These are phyloP conservation scores for Fusarium sambucinum DNA, from an alignment of 2,329 filamentous ascomycete genomes.

Conservation along the genomic window DNA sequence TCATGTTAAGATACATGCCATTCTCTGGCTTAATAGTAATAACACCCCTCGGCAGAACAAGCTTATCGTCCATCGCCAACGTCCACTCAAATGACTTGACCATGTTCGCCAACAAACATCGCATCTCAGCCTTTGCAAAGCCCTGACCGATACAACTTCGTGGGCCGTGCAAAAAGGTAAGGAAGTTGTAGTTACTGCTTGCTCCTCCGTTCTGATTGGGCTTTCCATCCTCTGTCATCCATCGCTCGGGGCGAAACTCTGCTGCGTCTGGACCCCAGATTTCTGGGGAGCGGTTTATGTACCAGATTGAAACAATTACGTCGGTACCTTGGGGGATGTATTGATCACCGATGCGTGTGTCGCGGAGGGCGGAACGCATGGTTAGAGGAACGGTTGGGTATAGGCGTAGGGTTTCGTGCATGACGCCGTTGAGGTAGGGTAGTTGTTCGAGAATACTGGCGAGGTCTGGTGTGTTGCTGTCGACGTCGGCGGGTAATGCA, in stretches of 20 bases:
- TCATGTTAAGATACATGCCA: conserved; percentile 68
- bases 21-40: conserved; percentile 76
- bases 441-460: conserved; percentile 70
- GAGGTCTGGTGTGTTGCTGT: conserved; percentile 51
- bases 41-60: conserved; percentile 70
- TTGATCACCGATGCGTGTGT: conserved; percentile 69
- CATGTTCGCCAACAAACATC: conserved; percentile 76
- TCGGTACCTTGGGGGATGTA: conserved; percentile 74
- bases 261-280: conserved; percentile 76
- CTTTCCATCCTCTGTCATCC: conserved; percentile 64
- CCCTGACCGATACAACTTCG: conserved; percentile 83
- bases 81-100: conserved; percentile 72
- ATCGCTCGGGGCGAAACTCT: conserved; percentile 77
- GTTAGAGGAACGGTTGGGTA: conserved; percentile 76
- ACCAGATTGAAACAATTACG: conserved; percentile 68
- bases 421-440: conserved; percentile 76
- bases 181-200: conserved; percentile 74
- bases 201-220: conserved; percentile 76
- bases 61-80: conserved; percentile 68
- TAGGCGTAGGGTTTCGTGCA: conserved; percentile 75
- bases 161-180: conserved; percentile 87
- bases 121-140: conserved; percentile 80
- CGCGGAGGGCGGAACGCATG: conserved; percentile 67
- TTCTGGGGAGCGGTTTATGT: conserved; percentile 71
- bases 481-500: background rate